A percentile compares a stretch with the other conserved stretches of the same genome.
Evolutionary conservation across 108 stramenopile genomes (phyloP).

Genomic region (Fragilaria crotonensis): DNA sequence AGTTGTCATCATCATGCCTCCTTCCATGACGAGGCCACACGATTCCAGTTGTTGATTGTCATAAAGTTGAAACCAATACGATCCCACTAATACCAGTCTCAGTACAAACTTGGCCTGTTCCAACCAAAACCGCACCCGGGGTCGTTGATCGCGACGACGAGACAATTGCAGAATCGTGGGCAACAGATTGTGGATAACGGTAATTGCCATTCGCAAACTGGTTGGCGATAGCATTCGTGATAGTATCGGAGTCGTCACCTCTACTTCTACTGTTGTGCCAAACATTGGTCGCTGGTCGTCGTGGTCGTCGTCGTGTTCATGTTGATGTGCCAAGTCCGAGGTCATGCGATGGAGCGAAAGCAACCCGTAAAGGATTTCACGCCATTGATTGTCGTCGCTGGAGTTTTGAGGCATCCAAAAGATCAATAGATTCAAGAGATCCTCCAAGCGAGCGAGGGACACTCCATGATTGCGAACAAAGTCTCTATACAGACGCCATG

Average conservation of each 20-base stretch:
- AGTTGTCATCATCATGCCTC: constrained; percentile 9
- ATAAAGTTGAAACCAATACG: constrained; percentile 28
- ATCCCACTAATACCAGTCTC: constrained; percentile 19
- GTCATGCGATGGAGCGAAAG: constrained; percentile 29
- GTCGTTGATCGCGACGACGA: background rate
- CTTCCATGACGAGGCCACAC: constrained; percentile 19
- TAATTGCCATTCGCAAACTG: constrained; percentile 11
- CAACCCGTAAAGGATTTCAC: constrained; percentile 36
- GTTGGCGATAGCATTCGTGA: constrained; percentile 14
- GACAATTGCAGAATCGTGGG: constrained; percentile 24
- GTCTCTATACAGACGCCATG: constrained; percentile 1
- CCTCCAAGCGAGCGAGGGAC: constrained; percentile 12
- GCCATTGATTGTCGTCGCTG: background rate
- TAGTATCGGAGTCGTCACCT: background rate
- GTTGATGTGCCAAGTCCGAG: constrained; percentile 16
- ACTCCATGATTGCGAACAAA: constrained; percentile 12
- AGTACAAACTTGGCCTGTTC: constrained; percentile 35
- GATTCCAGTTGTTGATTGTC: background rate
- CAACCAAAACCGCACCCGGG: constrained; percentile 13
- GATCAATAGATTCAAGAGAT: constrained; percentile 11
- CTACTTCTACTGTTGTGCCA: constrained; percentile 4
- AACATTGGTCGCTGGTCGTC: background rate
- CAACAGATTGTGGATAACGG: constrained; percentile 23
- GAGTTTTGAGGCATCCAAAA: constrained; percentile 27
- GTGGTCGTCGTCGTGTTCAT: no score